These are phyloP conservation scores for Coniophora puteana DNA, from an alignment of 1,284 basidiomycete species.

Conservation along the genomic window DNA sequence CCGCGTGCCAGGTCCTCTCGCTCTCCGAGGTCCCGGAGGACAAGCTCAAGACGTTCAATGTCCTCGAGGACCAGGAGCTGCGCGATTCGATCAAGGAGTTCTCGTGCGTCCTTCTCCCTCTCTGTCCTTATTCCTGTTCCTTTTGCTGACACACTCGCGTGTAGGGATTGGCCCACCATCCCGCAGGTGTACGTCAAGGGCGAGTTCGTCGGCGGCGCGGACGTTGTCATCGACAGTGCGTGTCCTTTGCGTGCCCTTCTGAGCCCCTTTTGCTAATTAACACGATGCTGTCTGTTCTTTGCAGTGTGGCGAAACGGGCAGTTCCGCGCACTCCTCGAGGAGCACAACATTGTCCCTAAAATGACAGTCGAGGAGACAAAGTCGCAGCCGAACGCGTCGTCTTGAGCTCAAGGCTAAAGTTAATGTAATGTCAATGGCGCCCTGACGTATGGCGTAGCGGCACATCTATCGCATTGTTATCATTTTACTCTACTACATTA, in stretches of 20 bases:
- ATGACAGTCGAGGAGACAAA: too few species aligned
- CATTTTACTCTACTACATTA: too few species aligned
- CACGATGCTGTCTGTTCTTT: slow-evolving; percentile 2
- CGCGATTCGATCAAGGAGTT: slow-evolving; percentile 91
- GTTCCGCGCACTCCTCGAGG: slow-evolving; percentile 79
- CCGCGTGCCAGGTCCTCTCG: slow-evolving; percentile 88
- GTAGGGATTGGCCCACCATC: slow-evolving; percentile 95
- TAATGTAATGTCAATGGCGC: too few species aligned
- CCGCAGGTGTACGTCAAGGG: slow-evolving; percentile 95
- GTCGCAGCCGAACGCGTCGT: too few species aligned
- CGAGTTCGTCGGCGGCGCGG: slow-evolving; percentile 96
- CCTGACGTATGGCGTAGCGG: too few species aligned
- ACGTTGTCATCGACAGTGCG: slow-evolving; percentile 90
- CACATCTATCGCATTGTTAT: too few species aligned
- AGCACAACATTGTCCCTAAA: slow-evolving; percentile 63
- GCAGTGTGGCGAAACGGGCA: slow-evolving; percentile 96
- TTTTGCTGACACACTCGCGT: too few species aligned
- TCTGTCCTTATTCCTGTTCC: too few species aligned
- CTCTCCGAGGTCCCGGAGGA: slow-evolving; percentile 80
- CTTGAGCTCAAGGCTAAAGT: too few species aligned
- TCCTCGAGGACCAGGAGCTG: slow-evolving; percentile 84
- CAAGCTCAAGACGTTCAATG: slow-evolving; percentile 87
- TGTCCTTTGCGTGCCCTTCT: slow-evolving; percentile 17
- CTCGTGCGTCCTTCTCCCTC: slow-evolving; percentile 57
- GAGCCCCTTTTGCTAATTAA: slow-evolving; percentile 2